Conservation (phyloP, 148 eudicot species). For the Spergularia marina region DNA sequence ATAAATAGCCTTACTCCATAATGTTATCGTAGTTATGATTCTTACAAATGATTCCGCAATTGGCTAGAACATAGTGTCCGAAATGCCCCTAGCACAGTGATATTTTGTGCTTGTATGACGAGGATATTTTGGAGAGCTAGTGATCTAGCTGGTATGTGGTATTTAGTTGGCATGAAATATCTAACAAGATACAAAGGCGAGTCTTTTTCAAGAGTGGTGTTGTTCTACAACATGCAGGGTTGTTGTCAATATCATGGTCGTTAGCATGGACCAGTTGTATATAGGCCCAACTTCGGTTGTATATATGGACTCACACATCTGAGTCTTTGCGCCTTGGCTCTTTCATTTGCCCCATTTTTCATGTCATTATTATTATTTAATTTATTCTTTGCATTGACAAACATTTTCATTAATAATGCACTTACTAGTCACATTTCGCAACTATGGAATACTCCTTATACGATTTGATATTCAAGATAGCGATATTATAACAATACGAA, state of each 20-base stretch:
- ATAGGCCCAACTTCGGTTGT: slow-evolving; percentile 23
- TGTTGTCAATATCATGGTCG: slow-evolving; percentile 18
- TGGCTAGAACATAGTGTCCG: neutral
- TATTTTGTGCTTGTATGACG: neutral
- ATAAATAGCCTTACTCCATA: too few relatives aligned
- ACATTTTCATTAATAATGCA: neutral
- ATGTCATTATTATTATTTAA: slow-evolving; percentile 13
- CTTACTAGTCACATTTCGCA: neutral
- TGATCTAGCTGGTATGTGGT: neutral
- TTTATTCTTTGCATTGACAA: too few relatives aligned
- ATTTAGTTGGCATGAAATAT: neutral
- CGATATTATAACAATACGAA: too few relatives aligned
- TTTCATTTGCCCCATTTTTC: slow-evolving; percentile 5
- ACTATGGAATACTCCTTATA: neutral
- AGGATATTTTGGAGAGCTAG: neutral
- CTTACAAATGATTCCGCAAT: too few relatives aligned
- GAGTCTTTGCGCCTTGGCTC: slow-evolving; percentile 25
- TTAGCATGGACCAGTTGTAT: neutral
- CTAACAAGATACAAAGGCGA: neutral
- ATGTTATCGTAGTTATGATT: too few relatives aligned
- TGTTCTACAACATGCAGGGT: slow-evolving; percentile 9
- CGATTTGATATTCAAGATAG: neutral
- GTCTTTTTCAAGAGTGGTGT: neutral
- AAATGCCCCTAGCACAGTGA: neutral
- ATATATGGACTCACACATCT: slow-evolving; percentile 17